Evolutionary conservation across 495 filamentous ascomycete species (phyloP).

Genomic region (Penicillium samsonianum): DNA sequence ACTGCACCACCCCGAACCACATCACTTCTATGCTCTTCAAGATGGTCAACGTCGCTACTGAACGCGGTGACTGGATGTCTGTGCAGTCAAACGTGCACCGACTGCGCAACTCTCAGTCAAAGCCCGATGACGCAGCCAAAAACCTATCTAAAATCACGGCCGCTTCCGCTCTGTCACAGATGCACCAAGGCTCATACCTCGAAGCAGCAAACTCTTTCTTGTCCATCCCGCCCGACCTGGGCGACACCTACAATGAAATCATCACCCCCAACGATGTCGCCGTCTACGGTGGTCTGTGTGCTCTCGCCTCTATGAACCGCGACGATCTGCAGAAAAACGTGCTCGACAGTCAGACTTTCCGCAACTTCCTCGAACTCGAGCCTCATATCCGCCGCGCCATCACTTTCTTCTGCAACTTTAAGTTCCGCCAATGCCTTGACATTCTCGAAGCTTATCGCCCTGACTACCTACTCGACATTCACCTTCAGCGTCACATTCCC

Average conservation of each 20-base stretch:
- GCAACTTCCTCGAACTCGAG: slow-evolving; percentile 86
- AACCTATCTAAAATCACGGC: slow-evolving; percentile 65
- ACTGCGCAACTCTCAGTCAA: slow-evolving; percentile 55
- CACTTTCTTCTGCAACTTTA: slow-evolving; percentile 78
- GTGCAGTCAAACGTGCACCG: slow-evolving; percentile 70
- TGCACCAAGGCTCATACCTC: slow-evolving; percentile 63
- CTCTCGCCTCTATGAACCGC: slow-evolving; percentile 86
- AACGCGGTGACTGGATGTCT: slow-evolving; percentile 66
- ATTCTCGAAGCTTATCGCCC: slow-evolving; percentile 77
- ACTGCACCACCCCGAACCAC: slow-evolving; percentile 69
- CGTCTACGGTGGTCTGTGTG: slow-evolving; percentile 86
- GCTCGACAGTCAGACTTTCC: slow-evolving; percentile 77
- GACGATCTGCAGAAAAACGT: slow-evolving; percentile 70
- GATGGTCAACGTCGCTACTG: slow-evolving; percentile 65
- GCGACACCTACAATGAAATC: slow-evolving; percentile 67
- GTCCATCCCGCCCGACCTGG: slow-evolving; percentile 50
- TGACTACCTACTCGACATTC: slow-evolving; percentile 88
- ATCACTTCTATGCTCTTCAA: slow-evolving; percentile 70
- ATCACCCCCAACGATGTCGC: slow-evolving; percentile 86
- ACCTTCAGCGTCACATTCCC: slow-evolving; percentile 75
- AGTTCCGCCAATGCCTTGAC: slow-evolving; percentile 80
- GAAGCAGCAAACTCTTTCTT: slow-evolving; percentile 78
- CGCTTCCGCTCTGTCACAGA: slow-evolving; percentile 67
- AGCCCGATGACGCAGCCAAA: slow-evolving; percentile 63
- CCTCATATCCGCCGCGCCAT: slow-evolving; percentile 93